Evolutionary conservation across 768 basidiomycete genomes (phyloP).

Genomic region (Lentinus brumalis): DNA sequence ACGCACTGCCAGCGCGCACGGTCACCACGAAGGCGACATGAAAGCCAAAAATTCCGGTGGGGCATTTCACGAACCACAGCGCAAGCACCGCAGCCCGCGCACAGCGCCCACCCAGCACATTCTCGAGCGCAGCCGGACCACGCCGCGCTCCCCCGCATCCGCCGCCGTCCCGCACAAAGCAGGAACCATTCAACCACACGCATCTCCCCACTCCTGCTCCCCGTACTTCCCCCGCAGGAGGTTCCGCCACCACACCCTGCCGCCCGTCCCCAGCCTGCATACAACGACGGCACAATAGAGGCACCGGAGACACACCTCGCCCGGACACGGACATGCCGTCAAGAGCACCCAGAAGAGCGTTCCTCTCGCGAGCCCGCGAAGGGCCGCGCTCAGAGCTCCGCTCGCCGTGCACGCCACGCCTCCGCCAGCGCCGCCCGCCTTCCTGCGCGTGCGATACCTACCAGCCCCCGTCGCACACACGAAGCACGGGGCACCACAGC

Average conservation of each 20-base stretch:
- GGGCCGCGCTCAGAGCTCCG: constrained; percentile 18
- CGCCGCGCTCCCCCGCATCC: constrained; percentile 25
- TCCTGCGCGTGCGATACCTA: constrained; percentile 19
- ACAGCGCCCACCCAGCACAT: constrained; percentile 10
- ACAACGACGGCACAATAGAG: background rate
- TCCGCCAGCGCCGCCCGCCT: constrained; percentile 12
- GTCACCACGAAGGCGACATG: constrained; percentile 10
- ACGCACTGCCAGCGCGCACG: no score
- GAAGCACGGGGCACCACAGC: constrained; percentile 2
- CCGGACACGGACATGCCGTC: constrained; percentile 6
- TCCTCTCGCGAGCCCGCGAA: constrained; percentile 16
- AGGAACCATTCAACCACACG: constrained; percentile 12
- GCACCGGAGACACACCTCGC: constrained; percentile 23
- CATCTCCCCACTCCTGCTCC: constrained; percentile 24
- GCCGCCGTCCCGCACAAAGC: constrained; percentile 15
- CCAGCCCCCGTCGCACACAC: constrained; percentile 13
- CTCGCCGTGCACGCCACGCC: constrained; percentile 20
- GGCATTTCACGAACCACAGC: constrained; percentile 1
- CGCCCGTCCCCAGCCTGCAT: constrained; percentile 3
- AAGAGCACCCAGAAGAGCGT: background rate
- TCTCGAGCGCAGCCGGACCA: constrained; percentile 22
- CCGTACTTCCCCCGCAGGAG: constrained; percentile 16
- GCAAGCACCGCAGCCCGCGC: background rate
- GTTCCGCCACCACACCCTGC: constrained; percentile 16
- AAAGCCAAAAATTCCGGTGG: constrained; percentile 11